Evolutionary conservation across 2,329 filamentous ascomycete genomes (phyloP).

Genomic region (Hypoxylon sp.): DNA sequence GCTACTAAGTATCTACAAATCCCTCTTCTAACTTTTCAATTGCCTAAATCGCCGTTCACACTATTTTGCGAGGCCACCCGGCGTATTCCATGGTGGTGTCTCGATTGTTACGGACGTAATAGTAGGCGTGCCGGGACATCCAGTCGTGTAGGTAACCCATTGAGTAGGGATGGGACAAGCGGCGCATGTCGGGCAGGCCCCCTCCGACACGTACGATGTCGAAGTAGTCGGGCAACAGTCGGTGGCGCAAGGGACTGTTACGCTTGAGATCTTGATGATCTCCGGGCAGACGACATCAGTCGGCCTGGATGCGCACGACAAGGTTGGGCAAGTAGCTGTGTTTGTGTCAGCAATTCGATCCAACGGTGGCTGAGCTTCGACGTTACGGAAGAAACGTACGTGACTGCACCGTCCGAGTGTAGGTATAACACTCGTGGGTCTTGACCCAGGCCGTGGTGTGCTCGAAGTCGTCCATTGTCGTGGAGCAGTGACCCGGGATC

Average conservation of each 20-base stretch:
- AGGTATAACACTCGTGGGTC: conserved; percentile 49
- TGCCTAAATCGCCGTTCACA: background rate
- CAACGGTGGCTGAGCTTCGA: conserved; percentile 1
- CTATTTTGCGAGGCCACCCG: background rate
- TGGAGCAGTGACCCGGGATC: conserved; percentile 48
- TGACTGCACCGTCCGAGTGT: conserved; percentile 40
- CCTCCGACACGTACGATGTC: conserved; percentile 44
- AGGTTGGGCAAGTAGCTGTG: conserved; percentile 49
- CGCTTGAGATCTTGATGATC: conserved; percentile 54
- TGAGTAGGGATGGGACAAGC: conserved; percentile 50
- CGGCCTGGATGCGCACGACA: conserved; percentile 41
- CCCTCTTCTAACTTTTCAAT: conserved; percentile 5
- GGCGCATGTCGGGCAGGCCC: conserved; percentile 50
- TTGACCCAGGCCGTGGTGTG: conserved; percentile 44
- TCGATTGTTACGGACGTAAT: conserved; percentile 42
- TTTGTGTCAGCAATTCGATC: conserved; percentile 26
- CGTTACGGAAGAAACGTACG: conserved; percentile 38
- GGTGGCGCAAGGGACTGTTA: conserved; percentile 56
- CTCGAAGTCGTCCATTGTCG: conserved; percentile 45
- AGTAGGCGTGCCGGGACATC: conserved; percentile 45
- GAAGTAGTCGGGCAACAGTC: conserved; percentile 59
- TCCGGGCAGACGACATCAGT: conserved; percentile 52
- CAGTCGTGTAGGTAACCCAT: conserved; percentile 52
- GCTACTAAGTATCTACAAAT: conserved; percentile 18
- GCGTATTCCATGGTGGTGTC: conserved; percentile 42